Conservation (phyloP, 345 rosid genomes). For the Salix dunnii region DNA sequence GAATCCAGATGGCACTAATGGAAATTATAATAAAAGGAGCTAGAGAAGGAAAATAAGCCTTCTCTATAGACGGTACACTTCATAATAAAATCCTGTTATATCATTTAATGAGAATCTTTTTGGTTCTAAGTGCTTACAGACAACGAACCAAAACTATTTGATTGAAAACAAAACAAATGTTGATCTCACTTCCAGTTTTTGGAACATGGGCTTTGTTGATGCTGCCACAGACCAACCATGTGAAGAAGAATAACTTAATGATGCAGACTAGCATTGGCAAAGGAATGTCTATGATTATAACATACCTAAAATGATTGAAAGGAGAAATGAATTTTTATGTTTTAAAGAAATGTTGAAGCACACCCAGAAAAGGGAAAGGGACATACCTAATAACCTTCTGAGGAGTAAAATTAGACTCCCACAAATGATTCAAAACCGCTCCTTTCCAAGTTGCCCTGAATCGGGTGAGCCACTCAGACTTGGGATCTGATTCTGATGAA, state of each 20-base stretch:
- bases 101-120: neutral
- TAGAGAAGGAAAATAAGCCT: neutral
- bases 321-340: neutral
- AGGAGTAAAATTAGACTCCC: conserved; percentile 99
- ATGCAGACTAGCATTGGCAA: neutral
- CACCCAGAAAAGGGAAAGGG: neutral
- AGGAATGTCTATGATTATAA: neutral
- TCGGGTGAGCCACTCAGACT: conserved; percentile 55
- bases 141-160: neutral
- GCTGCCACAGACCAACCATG: neutral
- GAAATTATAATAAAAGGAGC: neutral
- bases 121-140: neutral
- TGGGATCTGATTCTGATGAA: conserved; percentile 68
- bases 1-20: neutral
- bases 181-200: neutral
- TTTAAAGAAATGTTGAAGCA: neutral
- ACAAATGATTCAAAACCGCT: conserved; percentile 77
- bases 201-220: neutral
- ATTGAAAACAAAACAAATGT: neutral
- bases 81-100: neutral
- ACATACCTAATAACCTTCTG: conserved; percentile 70
- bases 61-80: neutral
- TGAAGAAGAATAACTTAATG: neutral
- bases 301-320: conserved; percentile 2
- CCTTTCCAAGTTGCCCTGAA: conserved; percentile 96